Base-by-base conservation (phyloP, 495 filamentous ascomycete genomes). In the Aspergillus egyptiacus region DNA sequence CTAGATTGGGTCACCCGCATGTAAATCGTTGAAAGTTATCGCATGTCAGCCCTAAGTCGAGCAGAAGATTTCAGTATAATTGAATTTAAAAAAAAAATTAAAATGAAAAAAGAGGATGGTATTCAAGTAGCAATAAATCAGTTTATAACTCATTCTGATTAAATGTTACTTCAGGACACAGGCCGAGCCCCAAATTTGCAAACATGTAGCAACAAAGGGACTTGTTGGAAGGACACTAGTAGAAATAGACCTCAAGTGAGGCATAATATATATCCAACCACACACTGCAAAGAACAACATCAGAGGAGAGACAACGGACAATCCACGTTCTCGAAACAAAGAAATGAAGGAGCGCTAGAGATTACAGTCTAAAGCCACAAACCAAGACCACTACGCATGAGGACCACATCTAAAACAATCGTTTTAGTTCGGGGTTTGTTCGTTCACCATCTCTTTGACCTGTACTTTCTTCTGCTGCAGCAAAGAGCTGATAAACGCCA, bases 391-490 rank as follows among this genome's bases (percentile, higher is more conserved):
- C 37, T 45, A n/a, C n/a, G n/a, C 36, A 46, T 41, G 44, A 51
- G 56, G 19, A 47, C 32, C 27, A 54, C 41, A 45, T 24, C 48
- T 37, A 53, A 19, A 28, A 48, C 20, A 48, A 31, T 53, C 50
- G 47, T 28, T 52, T 41, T 58, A 63, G 37, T 66, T 55, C 36
- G 62, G 64, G 46, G 63, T 63, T 64, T 82, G 83, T 53, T 84
- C 74, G 35, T 73, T 70, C 9, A 75, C 68, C 13, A 65, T 60
- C 38, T 81, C 72, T 67, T 82, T 81, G 27, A 69, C 73, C 58
- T 87, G 72, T 19, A 76, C 72, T 65, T 85, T 86, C 67, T 80
- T 78, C 32, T 64, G 65, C 50, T 73, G 69, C 20, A 89, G 54
- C 50, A 75, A 75, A 24, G 67, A 67, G 60, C 69, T 73, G 30